Evolutionary conservation across 441 rosid genomes (phyloP).

Genomic region (Sinapis alba): DNA sequence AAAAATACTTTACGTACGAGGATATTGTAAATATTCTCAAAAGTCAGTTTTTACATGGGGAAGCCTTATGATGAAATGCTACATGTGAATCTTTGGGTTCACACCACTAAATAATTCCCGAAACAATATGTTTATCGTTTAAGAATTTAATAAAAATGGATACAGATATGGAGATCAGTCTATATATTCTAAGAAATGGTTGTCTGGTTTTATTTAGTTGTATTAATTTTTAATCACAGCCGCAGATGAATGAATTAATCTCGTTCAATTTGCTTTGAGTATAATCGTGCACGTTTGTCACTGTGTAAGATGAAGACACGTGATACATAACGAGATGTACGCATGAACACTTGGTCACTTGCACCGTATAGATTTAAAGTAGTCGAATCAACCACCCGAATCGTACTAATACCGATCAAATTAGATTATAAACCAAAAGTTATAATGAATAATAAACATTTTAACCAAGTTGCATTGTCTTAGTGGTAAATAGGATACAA

Average conservation of each 20-base stretch:
- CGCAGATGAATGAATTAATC: neutral
- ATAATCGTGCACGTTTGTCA: constrained; percentile 31
- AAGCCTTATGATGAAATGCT: constrained; percentile 15
- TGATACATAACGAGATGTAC: constrained; percentile 4
- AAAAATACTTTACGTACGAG: neutral
- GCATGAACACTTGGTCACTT: neutral
- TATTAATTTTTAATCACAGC: neutral
- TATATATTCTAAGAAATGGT: neutral
- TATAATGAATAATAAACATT: neutral
- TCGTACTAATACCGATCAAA: neutral
- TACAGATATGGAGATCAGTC: neutral
- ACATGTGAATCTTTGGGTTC: constrained; percentile 27
- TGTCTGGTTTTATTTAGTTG: neutral
- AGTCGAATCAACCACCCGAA: neutral
- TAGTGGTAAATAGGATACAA: too few species aligned
- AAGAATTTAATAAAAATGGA: constrained; percentile 3
- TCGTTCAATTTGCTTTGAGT: neutral
- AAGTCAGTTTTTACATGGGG: neutral
- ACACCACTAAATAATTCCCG: constrained; percentile 2
- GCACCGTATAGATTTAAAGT: neutral
- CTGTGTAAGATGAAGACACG: constrained; percentile 14
- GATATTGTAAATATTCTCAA: neutral
- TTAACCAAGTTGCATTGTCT: too few species aligned
- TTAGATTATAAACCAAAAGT: neutral
- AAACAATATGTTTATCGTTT: neutral